Conservation (phyloP, 257 asterid genomes). For the Schizonepeta tenuifolia region DNA sequence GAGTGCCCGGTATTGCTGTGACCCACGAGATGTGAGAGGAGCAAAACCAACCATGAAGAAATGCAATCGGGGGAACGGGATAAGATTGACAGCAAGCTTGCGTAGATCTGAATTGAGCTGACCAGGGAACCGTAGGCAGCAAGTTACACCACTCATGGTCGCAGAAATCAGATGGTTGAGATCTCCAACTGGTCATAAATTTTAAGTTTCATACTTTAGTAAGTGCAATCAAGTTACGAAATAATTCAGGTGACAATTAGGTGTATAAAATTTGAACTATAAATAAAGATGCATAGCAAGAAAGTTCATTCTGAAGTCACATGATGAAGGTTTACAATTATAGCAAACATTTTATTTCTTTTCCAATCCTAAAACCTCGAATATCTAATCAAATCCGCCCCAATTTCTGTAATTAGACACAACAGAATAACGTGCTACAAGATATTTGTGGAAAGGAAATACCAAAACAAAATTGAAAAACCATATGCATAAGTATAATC, state of each 20-base stretch:
- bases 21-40: slow-evolving; percentile 88
- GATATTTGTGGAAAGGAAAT: neutral
- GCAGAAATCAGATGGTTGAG: slow-evolving; percentile 79
- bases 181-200: slow-evolving; percentile 59
- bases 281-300: neutral
- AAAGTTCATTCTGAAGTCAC: neutral
- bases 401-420: neutral
- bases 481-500: neutral
- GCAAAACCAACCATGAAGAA: slow-evolving; percentile 89
- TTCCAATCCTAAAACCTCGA: neutral
- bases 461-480: neutral
- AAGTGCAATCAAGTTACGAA: slow-evolving; percentile 6
- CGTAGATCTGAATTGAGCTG: slow-evolving; percentile 85
- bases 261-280: neutral
- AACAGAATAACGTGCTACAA: neutral
- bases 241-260: neutral
- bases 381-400: neutral
- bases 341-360: neutral
- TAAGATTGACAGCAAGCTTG: slow-evolving; percentile 78
- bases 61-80: slow-evolving; percentile 80
- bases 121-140: slow-evolving; percentile 86
- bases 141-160: slow-evolving; percentile 86
- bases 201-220: neutral
- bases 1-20: slow-evolving; percentile 77
- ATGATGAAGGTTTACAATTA: neutral